Conservation (phyloP, 345 rosid genomes). For the Hypericum perforatum region DNA sequence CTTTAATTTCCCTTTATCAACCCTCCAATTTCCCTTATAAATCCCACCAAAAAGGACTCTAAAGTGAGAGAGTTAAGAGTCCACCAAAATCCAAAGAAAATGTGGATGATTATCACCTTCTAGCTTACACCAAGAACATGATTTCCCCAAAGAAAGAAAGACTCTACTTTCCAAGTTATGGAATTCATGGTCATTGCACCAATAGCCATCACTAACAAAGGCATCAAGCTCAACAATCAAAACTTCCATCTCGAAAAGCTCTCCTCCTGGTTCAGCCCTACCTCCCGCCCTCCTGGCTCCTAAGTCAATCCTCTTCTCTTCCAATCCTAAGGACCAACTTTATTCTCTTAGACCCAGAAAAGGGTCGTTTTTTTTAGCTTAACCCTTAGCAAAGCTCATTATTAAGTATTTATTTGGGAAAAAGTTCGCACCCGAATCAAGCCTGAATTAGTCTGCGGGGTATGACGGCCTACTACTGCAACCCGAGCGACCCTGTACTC, state of each 20-base stretch:
- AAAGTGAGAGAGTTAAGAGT: slow-evolving; percentile 19
- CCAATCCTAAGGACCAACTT: background rate
- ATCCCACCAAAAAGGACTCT: slow-evolving; percentile 6
- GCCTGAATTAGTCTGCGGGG: no score
- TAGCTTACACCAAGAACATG: slow-evolving; percentile 2
- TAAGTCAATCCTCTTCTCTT: slow-evolving; percentile 4
- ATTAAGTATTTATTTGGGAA: no score
- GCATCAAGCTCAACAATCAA: slow-evolving; percentile 23
- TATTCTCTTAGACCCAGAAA: no score
- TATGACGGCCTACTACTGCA: slow-evolving; percentile 31
- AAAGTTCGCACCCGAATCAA: no score
- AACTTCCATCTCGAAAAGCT: slow-evolving; percentile 48
- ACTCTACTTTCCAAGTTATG: slow-evolving; percentile 27
- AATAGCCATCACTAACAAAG: slow-evolving; percentile 16
- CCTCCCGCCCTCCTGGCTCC: slow-evolving; percentile 55
- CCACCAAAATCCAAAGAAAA: slow-evolving; percentile 33
- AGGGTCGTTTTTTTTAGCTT: no score
- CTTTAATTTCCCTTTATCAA: background rate
- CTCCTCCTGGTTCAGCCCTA: slow-evolving; percentile 67
- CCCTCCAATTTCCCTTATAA: background rate
- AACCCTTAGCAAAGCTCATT: no score
- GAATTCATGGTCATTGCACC: slow-evolving; percentile 27
- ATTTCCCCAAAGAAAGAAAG: slow-evolving; percentile 4
- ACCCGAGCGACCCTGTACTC: slow-evolving; percentile 18
- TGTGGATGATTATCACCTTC: slow-evolving; percentile 33